A percentile compares a stretch with the other conserved stretches of the same genome.
These are phyloP conservation scores for Wickerhamiella azyma DNA, from an alignment of 805 yeast species.

Conservation along the genomic window DNA sequence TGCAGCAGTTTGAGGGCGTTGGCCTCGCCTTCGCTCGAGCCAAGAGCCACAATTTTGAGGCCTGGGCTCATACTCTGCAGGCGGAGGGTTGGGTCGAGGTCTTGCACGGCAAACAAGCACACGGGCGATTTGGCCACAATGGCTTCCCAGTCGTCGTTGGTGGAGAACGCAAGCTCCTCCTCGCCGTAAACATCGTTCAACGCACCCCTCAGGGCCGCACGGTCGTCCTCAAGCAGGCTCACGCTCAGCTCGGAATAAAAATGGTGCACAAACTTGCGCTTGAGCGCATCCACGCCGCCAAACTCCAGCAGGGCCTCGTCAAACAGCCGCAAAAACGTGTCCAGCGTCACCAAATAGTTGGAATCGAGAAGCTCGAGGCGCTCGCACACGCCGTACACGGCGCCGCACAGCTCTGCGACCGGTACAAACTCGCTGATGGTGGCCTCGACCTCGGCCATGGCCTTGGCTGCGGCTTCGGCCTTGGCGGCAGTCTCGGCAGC, in stretches of 20 bases:
- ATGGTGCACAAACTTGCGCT: conserved; percentile 33
- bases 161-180: background rate
- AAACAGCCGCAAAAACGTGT: conserved; percentile 30
- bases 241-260: conserved; percentile 34
- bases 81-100: conserved; percentile 51
- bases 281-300: conserved; percentile 21
- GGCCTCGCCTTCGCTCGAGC: conserved; percentile 50
- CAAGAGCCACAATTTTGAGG: conserved; percentile 47
- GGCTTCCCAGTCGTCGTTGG: background rate
- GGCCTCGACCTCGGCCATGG: conserved; percentile 42
- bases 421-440: conserved; percentile 36
- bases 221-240: conserved; percentile 35
- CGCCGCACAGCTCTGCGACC: conserved; percentile 43
- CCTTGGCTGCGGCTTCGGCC: conserved; percentile 38
- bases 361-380: conserved; percentile 30
- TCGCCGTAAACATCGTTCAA: too few species aligned
- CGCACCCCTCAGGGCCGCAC: conserved; percentile 29
- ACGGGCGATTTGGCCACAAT: conserved; percentile 5
- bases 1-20: conserved; percentile 43
- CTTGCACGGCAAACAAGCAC: conserved; percentile 40
- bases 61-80: conserved; percentile 26
- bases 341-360: conserved; percentile 48
- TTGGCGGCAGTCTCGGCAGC: conserved; percentile 39
- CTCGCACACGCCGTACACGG: conserved; percentile 36
- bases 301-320: conserved; percentile 8